Evolutionary conservation across 148 eudicot genomes (phyloP), one percentile per base, ranked within the genome.

Genomic region (Spergularia marina): DNA sequence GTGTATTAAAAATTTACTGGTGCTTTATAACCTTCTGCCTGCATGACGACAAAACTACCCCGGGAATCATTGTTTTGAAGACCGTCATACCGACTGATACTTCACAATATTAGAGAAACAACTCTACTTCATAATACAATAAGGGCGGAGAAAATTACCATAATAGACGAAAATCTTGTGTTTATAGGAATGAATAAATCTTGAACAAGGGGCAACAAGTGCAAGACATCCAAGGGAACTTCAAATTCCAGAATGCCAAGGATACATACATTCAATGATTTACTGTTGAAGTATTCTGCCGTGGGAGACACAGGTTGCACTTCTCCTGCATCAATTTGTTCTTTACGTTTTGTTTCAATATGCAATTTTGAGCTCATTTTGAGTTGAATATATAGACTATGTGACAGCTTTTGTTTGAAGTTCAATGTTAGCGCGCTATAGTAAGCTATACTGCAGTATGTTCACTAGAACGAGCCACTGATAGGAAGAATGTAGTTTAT

Each of bases 131-230:
- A 44, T 4, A 44, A 44, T 30, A 30, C 4, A 9, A 44, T 7
- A 44, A 6, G 49, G 49, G 49, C 1, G 7, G 49, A 44, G 49
- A 44, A 6, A 44, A 44, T 44, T 85, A 87, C 89, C 89, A 88
- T 91, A 67, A 88, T 64, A 21, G 92, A 91, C 18, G 96, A 91
- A 79, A 91, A 91, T 2, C 96, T 79, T 0, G 91, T 77, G 71
- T 30, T 53, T 20, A 70, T 34, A 10, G 73, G 73, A 9, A 70
- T 14, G 61, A 70, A 70, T 12, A 53, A 21, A 70, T 53, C 47
- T 15, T 70, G 60, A 70, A 70, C 57, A 30, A 70, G 47, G 13
- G 73, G 73, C 59, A 53, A 1, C 21, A 70, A 23, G 14, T 47
- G 60, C 10, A 15, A 16, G 13, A 70, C 13, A 30, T 53, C 73